Percentiles rank a stretch among this genome's conserved stretches.
Evolutionary conservation across 495 filamentous ascomycete genomes (phyloP).

Genomic region (Parachaetomium inaequale): DNA sequence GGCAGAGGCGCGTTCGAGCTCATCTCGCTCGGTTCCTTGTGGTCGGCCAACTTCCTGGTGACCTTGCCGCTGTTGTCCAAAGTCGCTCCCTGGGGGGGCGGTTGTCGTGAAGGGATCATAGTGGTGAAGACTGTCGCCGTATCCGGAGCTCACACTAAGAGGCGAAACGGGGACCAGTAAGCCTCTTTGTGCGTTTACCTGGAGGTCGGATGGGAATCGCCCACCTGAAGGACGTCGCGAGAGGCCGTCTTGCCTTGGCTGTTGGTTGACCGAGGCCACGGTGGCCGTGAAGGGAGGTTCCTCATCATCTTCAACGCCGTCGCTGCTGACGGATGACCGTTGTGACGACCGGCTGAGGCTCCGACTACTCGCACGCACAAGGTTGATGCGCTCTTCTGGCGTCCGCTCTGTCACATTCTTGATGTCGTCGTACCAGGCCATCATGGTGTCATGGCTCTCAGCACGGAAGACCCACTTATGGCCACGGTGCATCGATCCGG

Average conservation of each 20-base stretch:
- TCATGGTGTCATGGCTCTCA: conserved; percentile 93
- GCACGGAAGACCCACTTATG: conserved; percentile 98
- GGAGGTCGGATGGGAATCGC: conserved; percentile 82
- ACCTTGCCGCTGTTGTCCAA: conserved; percentile 25
- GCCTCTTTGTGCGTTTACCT: conserved; percentile 66
- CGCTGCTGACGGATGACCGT: conserved; percentile 65
- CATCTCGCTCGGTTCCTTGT: neutral
- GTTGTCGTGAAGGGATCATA: conserved; percentile 54
- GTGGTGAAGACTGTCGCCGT: conserved; percentile 48
- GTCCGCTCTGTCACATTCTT: conserved; percentile 79
- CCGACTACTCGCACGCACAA: conserved; percentile 72
- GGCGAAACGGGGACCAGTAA: conserved; percentile 72
- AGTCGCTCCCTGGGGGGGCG: conserved; percentile 48
- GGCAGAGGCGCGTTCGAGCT: neutral
- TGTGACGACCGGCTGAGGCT: conserved; percentile 68
- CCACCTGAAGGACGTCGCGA: conserved; percentile 73
- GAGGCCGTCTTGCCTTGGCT: conserved; percentile 44
- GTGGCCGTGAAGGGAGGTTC: conserved; percentile 66
- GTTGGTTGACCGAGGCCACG: conserved; percentile 46
- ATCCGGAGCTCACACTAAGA: conserved; percentile 70
- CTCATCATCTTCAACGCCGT: conserved; percentile 79
- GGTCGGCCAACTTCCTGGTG: neutral
- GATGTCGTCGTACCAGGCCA: conserved; percentile 94
- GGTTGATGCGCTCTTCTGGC: conserved; percentile 84
- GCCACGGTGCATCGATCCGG: conserved; percentile 86